A percentile compares a stretch with the other conserved stretches of the same genome.
Evolutionary conservation across 2,329 filamentous ascomycete species (phyloP).

Genomic region (Colletotrichum tropicale): DNA sequence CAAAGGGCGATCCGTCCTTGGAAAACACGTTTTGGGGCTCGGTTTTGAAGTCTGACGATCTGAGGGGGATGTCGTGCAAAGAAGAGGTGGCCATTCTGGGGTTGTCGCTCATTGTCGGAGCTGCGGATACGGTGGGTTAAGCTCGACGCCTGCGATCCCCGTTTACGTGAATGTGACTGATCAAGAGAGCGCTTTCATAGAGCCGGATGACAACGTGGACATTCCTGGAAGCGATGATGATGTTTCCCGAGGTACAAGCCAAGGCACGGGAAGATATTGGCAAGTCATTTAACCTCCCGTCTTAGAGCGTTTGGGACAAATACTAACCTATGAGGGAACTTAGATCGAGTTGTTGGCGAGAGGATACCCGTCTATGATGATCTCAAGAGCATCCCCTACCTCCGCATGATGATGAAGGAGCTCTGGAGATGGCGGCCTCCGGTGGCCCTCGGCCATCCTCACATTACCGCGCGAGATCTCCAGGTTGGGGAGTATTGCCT

Average conservation of each 20-base stretch:
- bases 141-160: fast-evolving
- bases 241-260: background rate
- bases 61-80: background rate
- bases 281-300: background rate
- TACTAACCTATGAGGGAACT: background rate
- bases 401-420: conserved; percentile 2
- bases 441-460: background rate
- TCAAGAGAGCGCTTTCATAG: background rate
- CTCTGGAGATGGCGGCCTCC: background rate
- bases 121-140: background rate
- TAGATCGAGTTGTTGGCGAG: background rate
- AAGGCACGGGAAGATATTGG: background rate
- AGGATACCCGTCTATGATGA: background rate
- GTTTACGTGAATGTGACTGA: background rate
- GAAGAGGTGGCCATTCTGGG: background rate
- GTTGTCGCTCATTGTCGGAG: background rate
- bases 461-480: background rate
- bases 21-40: background rate
- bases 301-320: background rate
- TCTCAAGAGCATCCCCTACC: background rate
- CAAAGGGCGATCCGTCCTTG: background rate
- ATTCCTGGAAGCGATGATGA: background rate
- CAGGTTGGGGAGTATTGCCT: background rate
- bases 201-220: background rate
- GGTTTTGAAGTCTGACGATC: background rate